These are phyloP conservation scores for Pichia norvegensis DNA, from an alignment of 1,139 yeast genomes.

Conservation along the genomic window DNA sequence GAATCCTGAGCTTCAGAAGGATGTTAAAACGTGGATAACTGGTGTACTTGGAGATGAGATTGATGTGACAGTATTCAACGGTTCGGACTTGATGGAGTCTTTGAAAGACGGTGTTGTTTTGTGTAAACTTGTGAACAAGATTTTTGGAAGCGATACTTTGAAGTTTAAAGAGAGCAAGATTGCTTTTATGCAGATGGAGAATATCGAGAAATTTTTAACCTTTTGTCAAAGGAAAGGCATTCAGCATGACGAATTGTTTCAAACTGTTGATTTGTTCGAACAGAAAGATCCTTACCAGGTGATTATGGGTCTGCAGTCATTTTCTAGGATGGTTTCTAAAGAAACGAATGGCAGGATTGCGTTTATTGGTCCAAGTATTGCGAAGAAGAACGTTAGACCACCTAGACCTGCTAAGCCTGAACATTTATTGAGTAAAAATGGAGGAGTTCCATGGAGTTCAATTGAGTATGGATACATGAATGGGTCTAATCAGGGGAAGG, in stretches of 20 bases:
- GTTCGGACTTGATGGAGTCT: constrained; percentile 39
- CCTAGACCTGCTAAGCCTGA: constrained; percentile 33
- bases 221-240: constrained; percentile 59
- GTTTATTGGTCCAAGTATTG: constrained; percentile 31
- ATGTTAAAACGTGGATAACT: constrained; percentile 43
- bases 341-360: constrained; percentile 20
- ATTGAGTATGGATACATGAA: constrained; percentile 51
- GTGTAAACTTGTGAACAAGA: constrained; percentile 40
- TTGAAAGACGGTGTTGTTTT: constrained; percentile 62
- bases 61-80: constrained; percentile 16
- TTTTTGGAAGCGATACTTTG: constrained; percentile 33
- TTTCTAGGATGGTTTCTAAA: constrained; percentile 55
- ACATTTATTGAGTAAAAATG: constrained; percentile 26
- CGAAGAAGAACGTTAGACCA: constrained; percentile 35
- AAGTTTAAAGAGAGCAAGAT: constrained; percentile 57
- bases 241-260: constrained; percentile 78
- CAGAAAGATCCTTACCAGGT: constrained; percentile 72
- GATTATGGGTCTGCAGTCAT: constrained; percentile 60
- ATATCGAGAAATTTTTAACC: constrained; percentile 62
- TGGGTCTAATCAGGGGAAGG: constrained; percentile 46
- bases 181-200: constrained; percentile 84
- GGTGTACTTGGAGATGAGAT: constrained; percentile 26
- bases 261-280: constrained; percentile 74
- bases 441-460: constrained; percentile 42
- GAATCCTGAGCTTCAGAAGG: constrained; percentile 29